Base-by-base conservation (phyloP, 2,329 filamentous ascomycete species). In the Ramularia endophylla region DNA sequence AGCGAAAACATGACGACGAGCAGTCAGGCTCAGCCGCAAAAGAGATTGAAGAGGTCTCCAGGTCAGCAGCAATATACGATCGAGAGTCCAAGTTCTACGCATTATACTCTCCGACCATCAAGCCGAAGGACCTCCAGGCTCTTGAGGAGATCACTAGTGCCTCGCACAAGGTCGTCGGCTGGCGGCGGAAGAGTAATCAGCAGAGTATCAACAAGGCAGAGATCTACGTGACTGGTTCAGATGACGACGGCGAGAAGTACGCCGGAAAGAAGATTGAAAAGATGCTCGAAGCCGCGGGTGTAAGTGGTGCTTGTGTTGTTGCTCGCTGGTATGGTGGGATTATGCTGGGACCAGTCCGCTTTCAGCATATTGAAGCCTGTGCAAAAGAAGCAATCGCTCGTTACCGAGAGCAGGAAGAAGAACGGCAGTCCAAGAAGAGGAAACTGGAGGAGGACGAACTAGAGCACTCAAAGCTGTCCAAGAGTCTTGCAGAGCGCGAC, bases 251-350 rank as follows among this genome's bases (percentile, higher is more conserved):
- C 11, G 74, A 77, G 53, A 69, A 66, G 38, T 70, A 72, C 56
- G 73, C 65, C 0, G 74, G 72, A 4, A 67, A 65, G 42, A 64
- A 64, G 17, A 59, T 77, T 3, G 62, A 69, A 51, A 65, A 66
- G 41, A 63, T 75, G 16, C 63, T 77, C 9, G 60, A 63, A 17
- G 64, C 68, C 8, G 61, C 66, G 48, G 56, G 66, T 13, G 65
- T 67, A 11, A 58, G 61, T 31, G 74, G 74, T 16, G 56, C 62
- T 2, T 62, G 74, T 16, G 69, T 75, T 4, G 74, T 77, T 7
- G 74, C 72, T 27, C 54, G 74, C 12, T 77, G 73, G 73, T 77
- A 73, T 48, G 73, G 74, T 2, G 74, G 74, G 1, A 61, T 69
- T 3, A 65, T 74, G 52, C 63, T 77, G 8, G 74, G 74, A 0